Base-by-base conservation (phyloP, 768 basidiomycete species). In the Botryobasidium botryosum region DNA sequence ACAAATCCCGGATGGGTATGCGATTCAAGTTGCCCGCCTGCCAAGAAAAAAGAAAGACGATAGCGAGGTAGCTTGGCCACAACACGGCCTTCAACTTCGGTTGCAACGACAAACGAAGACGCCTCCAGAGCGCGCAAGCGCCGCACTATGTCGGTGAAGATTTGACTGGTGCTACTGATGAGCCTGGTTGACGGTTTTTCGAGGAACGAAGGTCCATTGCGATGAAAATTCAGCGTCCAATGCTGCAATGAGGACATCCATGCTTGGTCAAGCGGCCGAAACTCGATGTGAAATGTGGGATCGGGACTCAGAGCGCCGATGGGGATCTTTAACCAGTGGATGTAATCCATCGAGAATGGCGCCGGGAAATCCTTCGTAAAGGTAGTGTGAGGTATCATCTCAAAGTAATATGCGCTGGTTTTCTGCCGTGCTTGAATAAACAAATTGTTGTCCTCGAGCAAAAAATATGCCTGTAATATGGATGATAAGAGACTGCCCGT, bases 111-210 rank as follows among this genome's bases (percentile, higher is more conserved):
- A 33, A 12, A 33, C 18, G 10, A 12, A 12, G 32, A 12, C 12
- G 52, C 52, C 45, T 60, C 61, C 32, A 69, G 35, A 29, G 59
- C 56, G 7, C 46, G 33, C 1, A 69, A 17, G 4, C 66, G 68
- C 20, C 62, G 64, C 17, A 44, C 24, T n/a, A 52, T 49, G 55
- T 70, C 67, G 3, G 58, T 43, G 29, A 55, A 53, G 5, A 13
- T 13, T 28, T 12, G 12, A 33, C 32, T 33, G 10, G 12, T 53
- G 21, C 27, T 39, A 35, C 47, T 48, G 40, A n/a, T 41, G 29
- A 13, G n/a, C 48, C 13, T 46, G 53, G 4, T n/a, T 36, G 17
- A 57, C 51, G 33, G 55, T 18, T 12, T 33, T 12, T 33, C 12
- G 12, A 33, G 10, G 10, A 18, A 33, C 32, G 32, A 33, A 18